These are phyloP conservation scores for Plasmodium vinckei DNA, from an alignment of 169 alveolate species.

Conservation along the genomic window DNA sequence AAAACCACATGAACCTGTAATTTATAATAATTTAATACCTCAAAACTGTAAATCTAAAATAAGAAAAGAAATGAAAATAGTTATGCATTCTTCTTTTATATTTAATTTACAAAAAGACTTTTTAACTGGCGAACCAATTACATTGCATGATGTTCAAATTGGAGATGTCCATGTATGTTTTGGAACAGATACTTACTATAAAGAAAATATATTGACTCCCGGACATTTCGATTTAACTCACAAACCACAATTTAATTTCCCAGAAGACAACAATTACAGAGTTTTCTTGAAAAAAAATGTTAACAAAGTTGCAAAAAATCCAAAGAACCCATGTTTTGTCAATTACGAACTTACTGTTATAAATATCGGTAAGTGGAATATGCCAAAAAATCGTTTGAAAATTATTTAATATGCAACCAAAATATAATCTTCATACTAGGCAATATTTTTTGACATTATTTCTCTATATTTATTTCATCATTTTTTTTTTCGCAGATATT, in stretches of 20 bases:
- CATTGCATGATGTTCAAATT: conserved; percentile 1
- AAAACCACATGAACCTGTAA: not conserved
- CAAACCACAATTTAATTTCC: conserved; percentile 29
- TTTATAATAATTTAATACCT: conserved; percentile 32
- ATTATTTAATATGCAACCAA: not conserved
- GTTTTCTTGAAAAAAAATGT: conserved; percentile 36
- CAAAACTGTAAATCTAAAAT: not conserved
- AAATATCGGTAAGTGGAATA: conserved; percentile 11
- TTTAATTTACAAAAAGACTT: conserved; percentile 13
- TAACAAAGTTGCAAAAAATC: conserved; percentile 2
- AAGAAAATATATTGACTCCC: conserved; percentile 6
- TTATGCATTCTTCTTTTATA: conserved; percentile 6
- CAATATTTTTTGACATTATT: not conserved
- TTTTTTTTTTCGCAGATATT: conserved; percentile 20
- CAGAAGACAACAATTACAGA: conserved; percentile 10
- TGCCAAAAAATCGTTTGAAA: not conserved
- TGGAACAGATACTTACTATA: conserved; percentile 35
- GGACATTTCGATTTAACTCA: conserved; percentile 30
- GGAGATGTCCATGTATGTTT: conserved; percentile 17
- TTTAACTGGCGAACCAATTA: conserved; percentile 25
- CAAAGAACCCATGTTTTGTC: conserved; percentile 24
- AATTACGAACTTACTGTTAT: conserved; percentile 12
- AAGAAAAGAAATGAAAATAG: conserved; percentile 28
- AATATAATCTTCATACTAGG: not conserved
- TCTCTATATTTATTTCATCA: not conserved